phyloP scores from a whole-genome alignment of 169 alveolate genomes.

The Eimeria praecox region DNA sequence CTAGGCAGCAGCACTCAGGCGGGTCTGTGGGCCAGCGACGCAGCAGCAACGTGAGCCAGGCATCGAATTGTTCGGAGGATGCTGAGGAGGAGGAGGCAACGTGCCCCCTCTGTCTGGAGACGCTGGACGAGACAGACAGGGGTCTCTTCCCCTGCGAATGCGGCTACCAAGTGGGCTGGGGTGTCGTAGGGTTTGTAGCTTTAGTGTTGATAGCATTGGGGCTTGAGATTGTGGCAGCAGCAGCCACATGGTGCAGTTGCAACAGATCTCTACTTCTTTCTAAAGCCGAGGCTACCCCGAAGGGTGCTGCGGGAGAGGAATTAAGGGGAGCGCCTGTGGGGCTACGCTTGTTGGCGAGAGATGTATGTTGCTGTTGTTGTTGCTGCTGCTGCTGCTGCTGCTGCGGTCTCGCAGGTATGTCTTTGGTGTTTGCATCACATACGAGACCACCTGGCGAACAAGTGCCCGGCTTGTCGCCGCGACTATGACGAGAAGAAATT shows the following conservation, averaged over 20 bases:
- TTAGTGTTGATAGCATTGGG: background rate
- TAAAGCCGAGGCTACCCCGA: background rate
- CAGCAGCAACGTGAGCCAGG: slow-evolving; percentile 52
- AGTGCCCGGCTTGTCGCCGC: slow-evolving; percentile 96
- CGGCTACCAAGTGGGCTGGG: slow-evolving; percentile 90
- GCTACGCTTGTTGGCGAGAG: background rate
- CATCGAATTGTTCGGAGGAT: slow-evolving; percentile 53
- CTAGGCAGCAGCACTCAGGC: slow-evolving; percentile 36
- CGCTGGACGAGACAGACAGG: slow-evolving; percentile 94
- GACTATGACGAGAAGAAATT: slow-evolving; percentile 90
- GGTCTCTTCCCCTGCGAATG: slow-evolving; percentile 94
- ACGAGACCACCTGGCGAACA: slow-evolving; percentile 92
- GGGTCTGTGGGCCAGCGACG: slow-evolving; percentile 58
- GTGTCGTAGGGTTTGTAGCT: background rate
- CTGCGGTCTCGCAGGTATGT: slow-evolving; percentile 87
- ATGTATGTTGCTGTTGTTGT: background rate
- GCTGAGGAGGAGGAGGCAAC: slow-evolving; percentile 75
- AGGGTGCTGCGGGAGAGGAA: background rate
- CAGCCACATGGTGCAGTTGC: background rate
- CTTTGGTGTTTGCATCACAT: slow-evolving; percentile 95
- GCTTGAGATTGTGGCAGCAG: background rate
- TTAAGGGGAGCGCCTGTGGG: background rate
- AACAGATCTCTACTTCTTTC: background rate
- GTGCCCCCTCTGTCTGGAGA: slow-evolving; percentile 95
- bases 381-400: slow-evolving; percentile 14